Evolutionary conservation across 805 yeast species (phyloP).

Genomic region (Pichia occidentalis): DNA sequence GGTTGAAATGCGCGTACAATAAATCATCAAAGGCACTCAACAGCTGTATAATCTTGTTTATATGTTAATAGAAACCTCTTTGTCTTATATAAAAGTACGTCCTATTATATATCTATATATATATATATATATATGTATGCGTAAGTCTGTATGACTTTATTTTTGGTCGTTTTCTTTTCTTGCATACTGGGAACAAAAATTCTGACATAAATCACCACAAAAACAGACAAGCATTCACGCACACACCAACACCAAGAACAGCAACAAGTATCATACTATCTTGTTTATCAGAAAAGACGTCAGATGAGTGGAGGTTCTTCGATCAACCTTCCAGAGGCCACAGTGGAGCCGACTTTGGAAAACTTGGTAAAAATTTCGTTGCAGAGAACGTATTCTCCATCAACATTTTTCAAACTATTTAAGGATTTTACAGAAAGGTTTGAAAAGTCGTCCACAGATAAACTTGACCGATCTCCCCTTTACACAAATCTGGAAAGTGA

Average conservation of each 20-base stretch:
- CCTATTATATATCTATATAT: too few relatives aligned
- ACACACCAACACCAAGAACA: too few relatives aligned
- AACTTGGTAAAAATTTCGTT: conserved; percentile 21
- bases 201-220: too few relatives aligned
- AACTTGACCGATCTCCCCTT: conserved; percentile 18
- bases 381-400: conserved; percentile 20
- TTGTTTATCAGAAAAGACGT: neutral
- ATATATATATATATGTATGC: too few relatives aligned
- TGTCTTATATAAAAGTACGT: too few relatives aligned
- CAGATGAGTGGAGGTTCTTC: too few relatives aligned
- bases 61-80: neutral
- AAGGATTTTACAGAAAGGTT: conserved; percentile 24
- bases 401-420: conserved; percentile 23
- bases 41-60: neutral
- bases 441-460: conserved; percentile 4
- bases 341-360: conserved; percentile 12
- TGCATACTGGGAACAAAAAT: too few relatives aligned
- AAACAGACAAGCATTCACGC: too few relatives aligned
- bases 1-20: conserved; percentile 13
- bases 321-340: neutral
- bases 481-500: conserved; percentile 15
- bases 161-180: too few relatives aligned
- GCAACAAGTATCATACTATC: too few relatives aligned
- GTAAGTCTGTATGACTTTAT: too few relatives aligned
- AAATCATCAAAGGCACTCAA: neutral